Base-by-base conservation (phyloP, 2,329 filamentous ascomycete species). In the Tolypocladium paradoxum region DNA sequence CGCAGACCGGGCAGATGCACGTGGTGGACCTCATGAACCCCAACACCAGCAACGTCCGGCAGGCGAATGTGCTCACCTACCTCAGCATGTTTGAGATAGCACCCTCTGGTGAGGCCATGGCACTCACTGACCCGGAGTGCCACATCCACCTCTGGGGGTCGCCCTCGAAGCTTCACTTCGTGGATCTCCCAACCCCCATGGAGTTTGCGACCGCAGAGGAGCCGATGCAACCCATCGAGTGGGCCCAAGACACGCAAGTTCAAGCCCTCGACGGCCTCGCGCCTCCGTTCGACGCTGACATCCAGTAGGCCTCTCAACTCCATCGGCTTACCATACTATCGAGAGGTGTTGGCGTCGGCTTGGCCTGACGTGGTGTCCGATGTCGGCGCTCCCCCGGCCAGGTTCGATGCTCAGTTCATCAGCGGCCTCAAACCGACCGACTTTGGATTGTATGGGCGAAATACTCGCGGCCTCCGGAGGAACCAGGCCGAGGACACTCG, bases 11-110 rank as follows among this genome's bases (percentile, higher is more conserved):
- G 1, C 90, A 96, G 68, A 87, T 99, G 68, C 92, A 99, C 66
- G 87, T 97, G 16, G 90, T 97, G 50, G 93, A 99, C 68, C 79
- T 99, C 6, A 90, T 95, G 82, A 96, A 96, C 57, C 88, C 90
- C 0, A 91, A 95, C 64, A 85, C 88, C 22, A 90, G 89, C 64
- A 91, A 87, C 60, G 82, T 96, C 50, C 82, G 88, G 50, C 90
- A 95, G 70, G 85, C 88, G 35, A 90, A 91, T 61, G 82, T 91
- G 5, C 78, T 84, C 31, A 79, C 78, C 1, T 89, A 86, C 60
- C 78, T 96, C 60, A 84, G 82, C 55, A 85, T 88, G 58, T 83
- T 96, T 58, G 90, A 96, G 61, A 84, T 96, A 59, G 89, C 91
- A 4, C 85, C 88, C 0, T 95, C 90, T 1, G 91, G 90, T 1